Conservation (phyloP, 2,329 filamentous ascomycete genomes). For the Aspergillus sp. region DNA sequence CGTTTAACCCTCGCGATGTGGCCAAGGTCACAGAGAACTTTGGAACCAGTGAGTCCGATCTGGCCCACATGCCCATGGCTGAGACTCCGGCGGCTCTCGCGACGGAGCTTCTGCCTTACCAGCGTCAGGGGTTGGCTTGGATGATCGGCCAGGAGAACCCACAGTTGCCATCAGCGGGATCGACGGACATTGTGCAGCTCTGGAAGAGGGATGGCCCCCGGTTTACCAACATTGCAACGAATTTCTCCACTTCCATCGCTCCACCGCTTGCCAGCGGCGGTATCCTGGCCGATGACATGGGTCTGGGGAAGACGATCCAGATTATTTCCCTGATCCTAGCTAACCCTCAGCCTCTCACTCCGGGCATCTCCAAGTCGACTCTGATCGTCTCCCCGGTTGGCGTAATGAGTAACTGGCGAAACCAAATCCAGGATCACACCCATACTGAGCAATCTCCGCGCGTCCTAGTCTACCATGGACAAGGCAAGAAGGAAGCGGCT, state of each 20-base stretch:
- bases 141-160: slow-evolving; percentile 74
- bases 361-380: slow-evolving; percentile 58
- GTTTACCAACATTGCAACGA: slow-evolving; percentile 69
- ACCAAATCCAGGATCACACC: slow-evolving; percentile 73
- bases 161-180: slow-evolving; percentile 56
- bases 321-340: slow-evolving; percentile 75
- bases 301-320: slow-evolving; percentile 83
- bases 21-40: slow-evolving; percentile 66
- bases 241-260: slow-evolving; percentile 57
- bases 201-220: slow-evolving; percentile 61
- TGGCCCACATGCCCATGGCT: slow-evolving; percentile 70
- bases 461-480: slow-evolving; percentile 72
- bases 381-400: slow-evolving; percentile 78
- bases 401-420: slow-evolving; percentile 88
- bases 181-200: slow-evolving; percentile 67
- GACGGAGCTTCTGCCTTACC: slow-evolving; percentile 73
- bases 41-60: slow-evolving; percentile 66
- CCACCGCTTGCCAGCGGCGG: slow-evolving; percentile 73
- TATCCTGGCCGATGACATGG: slow-evolving; percentile 91
- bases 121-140: slow-evolving; percentile 77
- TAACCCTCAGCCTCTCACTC: slow-evolving; percentile 43
- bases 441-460: slow-evolving; percentile 60
- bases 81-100: slow-evolving; percentile 63
- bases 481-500: slow-evolving; percentile 54
- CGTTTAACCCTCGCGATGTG: slow-evolving; percentile 64